Base-by-base conservation (phyloP, 352 stramenopile species). In the Blastocystis sp. region DNA sequence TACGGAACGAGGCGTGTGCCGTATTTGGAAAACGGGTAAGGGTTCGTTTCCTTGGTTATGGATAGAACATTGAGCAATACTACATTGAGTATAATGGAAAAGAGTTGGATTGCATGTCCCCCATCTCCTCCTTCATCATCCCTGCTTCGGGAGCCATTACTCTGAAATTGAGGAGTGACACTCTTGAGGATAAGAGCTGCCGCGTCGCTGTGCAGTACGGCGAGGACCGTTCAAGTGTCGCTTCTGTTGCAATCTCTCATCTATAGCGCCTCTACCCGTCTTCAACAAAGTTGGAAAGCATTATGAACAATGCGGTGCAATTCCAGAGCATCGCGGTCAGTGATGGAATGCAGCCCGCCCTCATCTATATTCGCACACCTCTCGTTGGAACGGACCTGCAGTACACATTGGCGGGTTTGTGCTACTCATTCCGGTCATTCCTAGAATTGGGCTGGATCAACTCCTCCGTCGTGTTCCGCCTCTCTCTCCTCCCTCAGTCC, bases 21-120 rank as follows among this genome's bases (percentile, higher is more conserved):
- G 65, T 52, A 23, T 76, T 76, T 76, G 65, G 65, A 19, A 76
- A 56, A n/a, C 41, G 34, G n/a, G 65, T 76, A 56, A 11, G 41
- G 65, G 5, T 56, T 43, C 5, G 65, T 19, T 76, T 4, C 7
- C 17, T 7, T n/a, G 17, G 7, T 76, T 11, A 76, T n/a, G 34
- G 19, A 21, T 41, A 76, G 65, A 52, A 76, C 34, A 53, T 38
- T 19, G 9, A n/a, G 34, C 10, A 53, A 19, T 76, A 76, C 43
- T 76, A 48, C 52, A 17, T 76, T 19, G 65, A 76, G n/a, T 52
- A 28, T 7, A 76, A 76, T 76, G 65, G 65, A 38, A 76, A 76
- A 56, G 9, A n/a, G 17, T n/a, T 76, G 65, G 65, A 76, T 41
- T 38, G 41, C 14, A 23, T 52, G 23, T 76, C 41, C 1, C 17